phyloP scores from a whole-genome alignment of 306 rosid species.

The Vachellia collinsii region DNA sequence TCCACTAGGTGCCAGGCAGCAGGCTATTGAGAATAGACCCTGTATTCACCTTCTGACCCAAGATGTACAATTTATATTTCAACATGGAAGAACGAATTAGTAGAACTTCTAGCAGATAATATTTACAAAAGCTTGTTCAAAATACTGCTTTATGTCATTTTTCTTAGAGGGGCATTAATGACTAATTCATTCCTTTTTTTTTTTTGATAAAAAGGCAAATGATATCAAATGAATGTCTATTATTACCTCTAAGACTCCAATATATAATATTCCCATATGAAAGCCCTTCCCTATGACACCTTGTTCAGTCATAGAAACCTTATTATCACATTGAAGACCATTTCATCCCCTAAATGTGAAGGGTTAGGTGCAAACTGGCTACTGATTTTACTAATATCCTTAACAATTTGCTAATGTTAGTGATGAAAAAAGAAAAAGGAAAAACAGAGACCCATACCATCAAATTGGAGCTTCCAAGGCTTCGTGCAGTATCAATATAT shows the following conservation, averaged over 20 bases:
- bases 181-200: neutral
- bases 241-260: neutral
- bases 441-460: conserved; percentile 53
- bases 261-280: neutral
- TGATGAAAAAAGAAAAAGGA: conserved; percentile 5
- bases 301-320: neutral
- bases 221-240: neutral
- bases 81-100: neutral
- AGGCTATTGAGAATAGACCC: neutral
- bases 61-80: neutral
- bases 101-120: neutral
- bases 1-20: neutral
- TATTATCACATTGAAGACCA: neutral
- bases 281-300: neutral
- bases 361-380: neutral
- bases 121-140: neutral
- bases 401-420: neutral
- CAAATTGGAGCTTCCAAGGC: conserved; percentile 60
- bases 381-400: neutral
- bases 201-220: neutral
- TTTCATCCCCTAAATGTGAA: neutral
- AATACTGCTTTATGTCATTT: neutral
- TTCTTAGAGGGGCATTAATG: neutral
- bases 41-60: neutral
- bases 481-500: conserved; percentile 84